Percentiles rank a stretch among this genome's conserved stretches.
Conservation (phyloP, 495 filamentous ascomycete species). For the Staphylotrichum tortipilum region DNA sequence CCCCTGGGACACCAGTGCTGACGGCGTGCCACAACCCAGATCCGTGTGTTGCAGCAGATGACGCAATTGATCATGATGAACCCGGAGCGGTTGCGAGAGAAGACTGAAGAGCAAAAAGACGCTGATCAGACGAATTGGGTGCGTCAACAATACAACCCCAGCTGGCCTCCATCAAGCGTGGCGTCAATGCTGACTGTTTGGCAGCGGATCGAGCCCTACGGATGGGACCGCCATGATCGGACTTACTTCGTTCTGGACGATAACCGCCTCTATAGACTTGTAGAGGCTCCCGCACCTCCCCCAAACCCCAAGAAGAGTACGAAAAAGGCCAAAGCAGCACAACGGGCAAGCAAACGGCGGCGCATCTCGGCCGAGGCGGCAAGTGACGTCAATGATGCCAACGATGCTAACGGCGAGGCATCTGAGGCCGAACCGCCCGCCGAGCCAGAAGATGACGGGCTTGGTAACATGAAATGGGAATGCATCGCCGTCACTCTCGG, state of each 20-base stretch:
- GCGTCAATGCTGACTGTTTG: conserved; percentile 16
- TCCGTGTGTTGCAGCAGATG: conserved; percentile 83
- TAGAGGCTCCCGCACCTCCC: conserved; percentile 53
- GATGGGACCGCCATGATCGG: conserved; percentile 77
- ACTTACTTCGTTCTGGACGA: conserved; percentile 89
- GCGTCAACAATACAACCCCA: conserved; percentile 19
- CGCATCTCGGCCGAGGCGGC: conserved; percentile 50
- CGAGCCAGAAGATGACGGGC: conserved; percentile 48
- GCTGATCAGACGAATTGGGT: conserved; percentile 80
- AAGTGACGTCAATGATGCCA: conserved; percentile 46
- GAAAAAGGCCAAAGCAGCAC: conserved; percentile 60
- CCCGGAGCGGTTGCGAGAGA: conserved; percentile 75
- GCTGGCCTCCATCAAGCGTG: not conserved
- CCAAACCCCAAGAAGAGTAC: conserved; percentile 68
- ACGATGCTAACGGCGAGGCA: conserved; percentile 44
- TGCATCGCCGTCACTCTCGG: conserved; percentile 72
- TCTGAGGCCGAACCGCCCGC: conserved; percentile 23
- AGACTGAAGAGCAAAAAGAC: conserved; percentile 74
- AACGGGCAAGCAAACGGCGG: conserved; percentile 63
- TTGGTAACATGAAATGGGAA: conserved; percentile 78
- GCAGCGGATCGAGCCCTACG: conserved; percentile 85
- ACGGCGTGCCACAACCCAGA: conserved; percentile 27
- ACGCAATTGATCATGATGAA: conserved; percentile 85
- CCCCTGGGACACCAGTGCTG: not conserved
- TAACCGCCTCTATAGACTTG: conserved; percentile 80